Evolutionary conservation across 2,329 filamentous ascomycete genomes (phyloP), one percentile per base, ranked within the genome.

Genomic region (Uncinocarpus reesii): DNA sequence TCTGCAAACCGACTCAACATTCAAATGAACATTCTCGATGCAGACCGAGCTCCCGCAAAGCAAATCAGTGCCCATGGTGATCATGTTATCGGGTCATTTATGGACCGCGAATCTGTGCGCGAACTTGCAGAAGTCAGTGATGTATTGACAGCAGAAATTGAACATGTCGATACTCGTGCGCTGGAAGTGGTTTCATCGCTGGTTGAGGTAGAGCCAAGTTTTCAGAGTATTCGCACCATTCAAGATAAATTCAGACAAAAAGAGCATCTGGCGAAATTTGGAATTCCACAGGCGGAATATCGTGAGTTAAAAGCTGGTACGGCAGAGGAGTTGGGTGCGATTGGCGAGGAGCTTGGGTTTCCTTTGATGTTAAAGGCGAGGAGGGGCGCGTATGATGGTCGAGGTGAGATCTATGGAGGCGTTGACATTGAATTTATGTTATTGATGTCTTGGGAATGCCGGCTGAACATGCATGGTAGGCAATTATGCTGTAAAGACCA

Each of bases 201-300:
- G 54, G 76, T 84, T 35, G 72, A 80, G 34, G 75, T 86, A 1
- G 80, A 95, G 61, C 88, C 89, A 1, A 86, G 81, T 51, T 94
- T 86, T 84, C 79, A 80, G 67, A 94, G 89, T 1, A 76, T 96
- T 47, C 79, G 86, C 24, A 80, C 83, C 15, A 94, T 96, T 59
- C 90, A 95, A 71, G 87, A 96, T 71, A 96, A 96, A 71, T 95
- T 79, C 63, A 71, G 79, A 53, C 90, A 96, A 64, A 95, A 96
- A 68, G 77, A 84, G 63, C 83, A 93, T 62, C 73, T 95, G 48
- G 70, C 72, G 37, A 72, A 77, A 53, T 72, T 79, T 53, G 79
- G 76, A 0, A 80, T 95, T 4, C 80, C 83, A 18, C 82, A 87
- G 50, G 84, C 86, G 1, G 75, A 80, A 37, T 85, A 86, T 57